Conservation (phyloP, 2,329 filamentous ascomycete genomes). For the Xylaria sp. region DNA sequence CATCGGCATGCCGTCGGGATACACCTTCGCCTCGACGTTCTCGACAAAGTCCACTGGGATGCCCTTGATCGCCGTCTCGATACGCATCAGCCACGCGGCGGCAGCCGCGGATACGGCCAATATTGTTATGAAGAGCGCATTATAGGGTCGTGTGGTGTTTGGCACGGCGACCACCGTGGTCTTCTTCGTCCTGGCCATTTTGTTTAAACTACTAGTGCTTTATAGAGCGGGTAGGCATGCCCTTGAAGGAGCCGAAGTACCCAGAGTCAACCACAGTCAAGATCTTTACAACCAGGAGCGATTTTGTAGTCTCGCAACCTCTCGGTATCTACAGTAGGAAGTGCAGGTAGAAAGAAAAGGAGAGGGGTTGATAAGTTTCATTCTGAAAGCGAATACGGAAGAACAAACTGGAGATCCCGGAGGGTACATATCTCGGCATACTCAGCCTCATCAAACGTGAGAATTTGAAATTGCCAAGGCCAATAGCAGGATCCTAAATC, state of each 20-base stretch:
- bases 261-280: not conserved
- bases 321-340: not conserved
- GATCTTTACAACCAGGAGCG: not conserved
- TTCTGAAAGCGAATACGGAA: not conserved
- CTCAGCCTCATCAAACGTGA: conserved; percentile 18
- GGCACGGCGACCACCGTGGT: conserved; percentile 19
- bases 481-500: conserved; percentile 18
- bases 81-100: conserved; percentile 40
- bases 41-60: conserved; percentile 39
- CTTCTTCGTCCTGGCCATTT: conserved; percentile 31
- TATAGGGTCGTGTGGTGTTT: conserved; percentile 36
- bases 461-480: conserved; percentile 30
- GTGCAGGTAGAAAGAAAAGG: not conserved
- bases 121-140: conserved; percentile 34
- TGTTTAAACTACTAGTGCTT: not conserved
- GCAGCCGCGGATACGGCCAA: conserved; percentile 32
- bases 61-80: conserved; percentile 38
- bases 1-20: conserved; percentile 41
- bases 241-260: not conserved
- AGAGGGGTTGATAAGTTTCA: not conserved
- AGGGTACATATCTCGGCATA: conserved; percentile 13
- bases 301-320: not conserved
- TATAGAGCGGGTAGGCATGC: not conserved
- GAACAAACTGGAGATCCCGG: not conserved
- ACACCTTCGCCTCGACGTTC: conserved; percentile 33